phyloP scores from a whole-genome alignment of 225 moss, liverwort and hornwort species.

The Bryoerythrophyllum caledonicum region DNA sequence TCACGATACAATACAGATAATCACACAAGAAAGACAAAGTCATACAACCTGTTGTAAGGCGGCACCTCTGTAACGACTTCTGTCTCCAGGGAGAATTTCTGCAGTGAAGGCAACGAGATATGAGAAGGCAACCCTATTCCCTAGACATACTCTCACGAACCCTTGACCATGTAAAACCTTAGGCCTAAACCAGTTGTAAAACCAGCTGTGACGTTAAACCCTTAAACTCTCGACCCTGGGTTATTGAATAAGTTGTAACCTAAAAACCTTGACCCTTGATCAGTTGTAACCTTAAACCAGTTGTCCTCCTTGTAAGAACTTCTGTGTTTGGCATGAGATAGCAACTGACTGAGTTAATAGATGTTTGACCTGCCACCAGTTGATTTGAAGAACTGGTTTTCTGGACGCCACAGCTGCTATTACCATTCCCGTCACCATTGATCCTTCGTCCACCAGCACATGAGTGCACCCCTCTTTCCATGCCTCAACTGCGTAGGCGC shows the following conservation, averaged over 20 bases:
- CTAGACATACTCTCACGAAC: too few species aligned
- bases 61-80: conserved; percentile 44
- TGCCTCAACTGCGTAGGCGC: conserved; percentile 47
- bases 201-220: too few species aligned
- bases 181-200: too few species aligned
- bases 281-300: too few species aligned
- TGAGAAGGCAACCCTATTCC: not conserved
- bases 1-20: not conserved
- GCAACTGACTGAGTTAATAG: conserved; percentile 8
- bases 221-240: too few species aligned
- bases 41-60: conserved; percentile 46
- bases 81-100: conserved; percentile 58
- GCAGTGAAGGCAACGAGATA: conserved; percentile 25
- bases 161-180: too few species aligned
- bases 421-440: conserved; percentile 51
- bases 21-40: conserved; percentile 6
- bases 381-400: conserved; percentile 51
- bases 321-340: not conserved
- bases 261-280: too few species aligned
- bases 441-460: conserved; percentile 63
- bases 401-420: conserved; percentile 53
- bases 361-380: conserved; percentile 62
- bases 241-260: too few species aligned
- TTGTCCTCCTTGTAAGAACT: conserved; percentile 17
- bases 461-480: conserved; percentile 67